Percentiles rank a stretch among this genome's conserved stretches.
These are phyloP conservation scores for Mycosphaerella sp. DNA, from an alignment of 2,329 filamentous ascomycete genomes.

Conservation along the genomic window DNA sequence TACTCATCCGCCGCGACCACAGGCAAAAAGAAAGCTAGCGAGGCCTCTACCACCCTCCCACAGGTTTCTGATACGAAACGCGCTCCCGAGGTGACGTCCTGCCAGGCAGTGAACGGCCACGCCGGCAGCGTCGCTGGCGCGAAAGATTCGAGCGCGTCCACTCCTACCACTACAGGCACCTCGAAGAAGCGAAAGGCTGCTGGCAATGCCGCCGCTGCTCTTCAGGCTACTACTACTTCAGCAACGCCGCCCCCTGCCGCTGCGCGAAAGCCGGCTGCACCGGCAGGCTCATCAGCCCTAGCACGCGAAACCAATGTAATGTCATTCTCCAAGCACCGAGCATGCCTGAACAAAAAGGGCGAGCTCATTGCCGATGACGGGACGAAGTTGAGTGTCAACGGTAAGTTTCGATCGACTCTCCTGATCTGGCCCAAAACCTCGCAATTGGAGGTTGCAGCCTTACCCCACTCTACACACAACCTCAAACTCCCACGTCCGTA, in stretches of 20 bases:
- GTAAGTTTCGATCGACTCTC: slow-evolving; percentile 49
- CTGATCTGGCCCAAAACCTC: slow-evolving; percentile 13
- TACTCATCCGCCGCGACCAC: slow-evolving; percentile 40
- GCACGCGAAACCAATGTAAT: slow-evolving; percentile 74
- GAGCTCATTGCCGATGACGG: slow-evolving; percentile 87
- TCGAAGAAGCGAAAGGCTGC: slow-evolving; percentile 85
- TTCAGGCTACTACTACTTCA: slow-evolving; percentile 23
- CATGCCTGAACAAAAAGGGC: slow-evolving; percentile 61
- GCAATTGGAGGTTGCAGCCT: slow-evolving; percentile 22
- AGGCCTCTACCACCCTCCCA: slow-evolving; percentile 16
- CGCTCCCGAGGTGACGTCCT: slow-evolving; percentile 8
- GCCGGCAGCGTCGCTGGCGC: slow-evolving; percentile 7
- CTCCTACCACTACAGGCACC: slow-evolving; percentile 52
- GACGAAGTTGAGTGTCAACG: slow-evolving; percentile 74
- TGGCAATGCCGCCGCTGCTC: slow-evolving; percentile 30
- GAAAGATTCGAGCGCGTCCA: slow-evolving; percentile 37
- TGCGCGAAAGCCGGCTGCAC: slow-evolving; percentile 33
- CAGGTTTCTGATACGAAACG: slow-evolving; percentile 15
- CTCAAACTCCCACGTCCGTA: slow-evolving; percentile 13
- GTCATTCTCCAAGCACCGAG: slow-evolving; percentile 69
- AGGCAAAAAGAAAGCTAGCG: slow-evolving; percentile 35
- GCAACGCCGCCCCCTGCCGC: slow-evolving; percentile 24
- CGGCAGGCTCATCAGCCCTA: slow-evolving; percentile 37
- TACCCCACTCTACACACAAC: slow-evolving; percentile 20
- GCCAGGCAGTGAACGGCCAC: slow-evolving; percentile 12